These are phyloP conservation scores for Pyronema omphalodes DNA, from an alignment of 495 filamentous ascomycete species.

Conservation along the genomic window DNA sequence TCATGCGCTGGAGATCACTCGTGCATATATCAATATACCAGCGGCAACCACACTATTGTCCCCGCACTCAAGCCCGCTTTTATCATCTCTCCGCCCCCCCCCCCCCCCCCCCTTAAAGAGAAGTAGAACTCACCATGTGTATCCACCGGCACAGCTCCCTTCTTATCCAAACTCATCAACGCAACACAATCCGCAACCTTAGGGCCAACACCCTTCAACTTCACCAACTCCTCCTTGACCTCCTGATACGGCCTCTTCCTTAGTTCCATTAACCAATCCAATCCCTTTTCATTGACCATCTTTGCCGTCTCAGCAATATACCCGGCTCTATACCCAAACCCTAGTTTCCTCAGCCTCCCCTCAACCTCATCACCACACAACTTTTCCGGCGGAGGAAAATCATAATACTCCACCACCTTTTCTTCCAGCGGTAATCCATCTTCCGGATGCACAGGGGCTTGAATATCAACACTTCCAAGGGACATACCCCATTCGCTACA, in stretches of 20 bases:
- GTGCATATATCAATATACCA: no score
- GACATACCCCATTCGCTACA: conserved; percentile 68
- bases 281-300: conserved; percentile 46
- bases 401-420: conserved; percentile 46
- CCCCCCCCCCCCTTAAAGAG: not conserved
- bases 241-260: conserved; percentile 49
- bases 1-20: no score
- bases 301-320: conserved; percentile 74
- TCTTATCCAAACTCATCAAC: conserved; percentile 94
- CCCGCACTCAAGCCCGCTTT: not conserved
- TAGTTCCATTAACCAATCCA: conserved; percentile 57
- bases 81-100: not conserved
- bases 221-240: conserved; percentile 64
- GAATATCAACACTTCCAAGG: conserved; percentile 43
- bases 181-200: conserved; percentile 96
- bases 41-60: no score
- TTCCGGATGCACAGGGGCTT: no score
- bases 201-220: conserved; percentile 72
- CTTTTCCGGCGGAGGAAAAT: conserved; percentile 61
- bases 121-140: conserved; percentile 51
- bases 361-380: conserved; percentile 55
- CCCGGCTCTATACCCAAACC: conserved; percentile 87
- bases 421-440: conserved; percentile 13
- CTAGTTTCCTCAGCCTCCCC: conserved; percentile 54
- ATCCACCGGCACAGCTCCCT: conserved; percentile 84